Conservation (phyloP, 139 green algal genomes). For the Chlorella sorokiniana region DNA sequence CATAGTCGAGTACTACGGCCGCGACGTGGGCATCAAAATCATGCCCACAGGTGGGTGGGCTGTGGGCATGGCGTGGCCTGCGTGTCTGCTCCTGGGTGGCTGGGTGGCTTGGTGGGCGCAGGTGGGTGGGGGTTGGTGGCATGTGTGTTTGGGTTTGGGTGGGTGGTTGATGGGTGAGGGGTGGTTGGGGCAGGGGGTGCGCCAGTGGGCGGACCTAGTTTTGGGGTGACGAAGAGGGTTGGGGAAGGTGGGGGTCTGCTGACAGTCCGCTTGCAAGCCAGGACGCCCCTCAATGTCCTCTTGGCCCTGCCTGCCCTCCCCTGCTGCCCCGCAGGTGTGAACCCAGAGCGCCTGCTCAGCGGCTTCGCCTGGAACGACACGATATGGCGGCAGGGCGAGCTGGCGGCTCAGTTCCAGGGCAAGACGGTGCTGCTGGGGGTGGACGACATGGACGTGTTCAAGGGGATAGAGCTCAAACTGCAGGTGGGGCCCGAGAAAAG, state of each 20-base stretch:
- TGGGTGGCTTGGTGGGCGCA: background rate
- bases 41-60: conserved; percentile 84
- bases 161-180: background rate
- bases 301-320: background rate
- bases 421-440: conserved; percentile 88
- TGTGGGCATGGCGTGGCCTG: background rate
- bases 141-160: background rate
- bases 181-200: background rate
- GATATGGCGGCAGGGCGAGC: conserved; percentile 90
- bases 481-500: conserved; percentile 32
- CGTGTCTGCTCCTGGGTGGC: background rate
- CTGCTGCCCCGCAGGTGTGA: conserved; percentile 65
- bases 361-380: conserved; percentile 88
- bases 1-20: conserved; percentile 95
- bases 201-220: too few relatives aligned
- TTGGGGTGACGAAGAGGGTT: too few relatives aligned
- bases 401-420: conserved; percentile 65
- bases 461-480: conserved; percentile 86
- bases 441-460: conserved; percentile 98
- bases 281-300: background rate
- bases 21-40: conserved; percentile 96
- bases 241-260: background rate
- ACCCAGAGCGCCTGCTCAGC: conserved; percentile 81
- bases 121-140: background rate
- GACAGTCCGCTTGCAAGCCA: background rate